Evolutionary conservation across 2,329 filamentous ascomycete genomes (phyloP).

Genomic region (Colletotrichum chrysophilum): DNA sequence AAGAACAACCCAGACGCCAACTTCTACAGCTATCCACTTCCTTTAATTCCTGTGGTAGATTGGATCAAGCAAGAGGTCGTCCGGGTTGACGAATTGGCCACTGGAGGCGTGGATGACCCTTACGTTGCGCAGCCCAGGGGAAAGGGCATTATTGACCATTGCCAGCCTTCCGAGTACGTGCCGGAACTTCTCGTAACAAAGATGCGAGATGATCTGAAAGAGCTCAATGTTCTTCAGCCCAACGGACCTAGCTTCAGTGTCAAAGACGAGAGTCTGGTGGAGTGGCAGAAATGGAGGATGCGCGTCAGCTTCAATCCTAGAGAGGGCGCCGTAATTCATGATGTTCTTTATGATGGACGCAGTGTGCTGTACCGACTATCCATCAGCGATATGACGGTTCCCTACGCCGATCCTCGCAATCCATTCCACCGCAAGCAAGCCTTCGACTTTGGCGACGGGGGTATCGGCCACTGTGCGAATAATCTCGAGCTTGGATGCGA

Average conservation of each 20-base stretch:
- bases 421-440: slow-evolving; percentile 68
- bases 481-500: slow-evolving; percentile 61
- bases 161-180: slow-evolving; percentile 66
- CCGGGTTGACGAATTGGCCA: slow-evolving; percentile 72
- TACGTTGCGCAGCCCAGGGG: slow-evolving; percentile 38
- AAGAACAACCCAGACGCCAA: slow-evolving; percentile 40
- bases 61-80: slow-evolving; percentile 67
- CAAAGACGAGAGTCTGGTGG: neutral
- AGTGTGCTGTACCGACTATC: slow-evolving; percentile 62
- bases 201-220: slow-evolving; percentile 54
- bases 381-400: slow-evolving; percentile 57
- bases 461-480: slow-evolving; percentile 69
- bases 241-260: slow-evolving; percentile 62
- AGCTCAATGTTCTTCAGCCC: slow-evolving; percentile 63
- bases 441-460: slow-evolving; percentile 72
- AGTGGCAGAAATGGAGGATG: slow-evolving; percentile 53
- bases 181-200: slow-evolving; percentile 56
- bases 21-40: slow-evolving; percentile 70
- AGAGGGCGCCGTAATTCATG: slow-evolving; percentile 64
- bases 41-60: slow-evolving; percentile 70
- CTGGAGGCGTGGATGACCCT: slow-evolving; percentile 59
- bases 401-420: slow-evolving; percentile 32
- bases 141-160: slow-evolving; percentile 53
- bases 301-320: slow-evolving; percentile 62
- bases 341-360: slow-evolving; percentile 61